Percentiles rank a stretch among this genome's conserved stretches.
Evolutionary conservation across 1,284 basidiomycete genomes (phyloP).

Genomic region (Mycosarcoma maydis): DNA sequence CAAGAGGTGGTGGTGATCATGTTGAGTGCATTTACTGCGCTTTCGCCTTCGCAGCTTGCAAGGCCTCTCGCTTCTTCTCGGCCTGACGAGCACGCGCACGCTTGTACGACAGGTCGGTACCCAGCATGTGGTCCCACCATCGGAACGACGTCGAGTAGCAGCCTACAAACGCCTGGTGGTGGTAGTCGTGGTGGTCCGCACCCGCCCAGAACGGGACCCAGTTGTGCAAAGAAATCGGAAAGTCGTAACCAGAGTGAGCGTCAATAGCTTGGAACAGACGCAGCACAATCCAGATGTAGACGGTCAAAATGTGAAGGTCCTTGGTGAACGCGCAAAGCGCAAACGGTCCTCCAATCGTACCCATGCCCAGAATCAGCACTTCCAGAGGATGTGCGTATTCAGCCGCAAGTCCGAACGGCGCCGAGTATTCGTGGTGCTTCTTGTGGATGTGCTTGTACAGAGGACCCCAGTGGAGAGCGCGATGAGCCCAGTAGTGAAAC

Average conservation of each 20-base stretch:
- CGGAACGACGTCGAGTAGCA: constrained; percentile 66
- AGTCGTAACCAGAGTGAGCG: constrained; percentile 90
- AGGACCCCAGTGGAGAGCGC: constrained; percentile 85
- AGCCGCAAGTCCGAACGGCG: constrained; percentile 95
- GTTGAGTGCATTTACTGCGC: constrained; percentile 12
- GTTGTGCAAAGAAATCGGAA: constrained; percentile 83
- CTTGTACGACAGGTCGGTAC: constrained; percentile 64
- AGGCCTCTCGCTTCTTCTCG: constrained; percentile 55
- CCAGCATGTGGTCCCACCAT: constrained; percentile 65
- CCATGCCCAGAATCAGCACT: constrained; percentile 85
- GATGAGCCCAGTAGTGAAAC: constrained; percentile 84
- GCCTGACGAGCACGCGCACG: constrained; percentile 60
- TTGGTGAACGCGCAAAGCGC: constrained; percentile 77
- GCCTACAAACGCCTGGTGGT: constrained; percentile 65
- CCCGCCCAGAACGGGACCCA: constrained; percentile 97
- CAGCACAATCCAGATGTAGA: constrained; percentile 92
- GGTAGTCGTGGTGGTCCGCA: constrained; percentile 87
- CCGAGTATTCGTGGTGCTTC: constrained; percentile 90
- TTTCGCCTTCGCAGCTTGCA: constrained; percentile 26
- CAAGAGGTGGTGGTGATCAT: neutral
- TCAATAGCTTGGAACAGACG: constrained; percentile 98
- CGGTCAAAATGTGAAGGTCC: constrained; percentile 81
- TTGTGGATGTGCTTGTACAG: constrained; percentile 99
- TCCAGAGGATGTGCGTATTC: constrained; percentile 97
- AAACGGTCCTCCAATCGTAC: constrained; percentile 88